Percentiles rank a stretch among this genome's conserved stretches.
phyloP scores from a whole-genome alignment of 805 yeast species.

The Debaryomyces prosopidis region DNA sequence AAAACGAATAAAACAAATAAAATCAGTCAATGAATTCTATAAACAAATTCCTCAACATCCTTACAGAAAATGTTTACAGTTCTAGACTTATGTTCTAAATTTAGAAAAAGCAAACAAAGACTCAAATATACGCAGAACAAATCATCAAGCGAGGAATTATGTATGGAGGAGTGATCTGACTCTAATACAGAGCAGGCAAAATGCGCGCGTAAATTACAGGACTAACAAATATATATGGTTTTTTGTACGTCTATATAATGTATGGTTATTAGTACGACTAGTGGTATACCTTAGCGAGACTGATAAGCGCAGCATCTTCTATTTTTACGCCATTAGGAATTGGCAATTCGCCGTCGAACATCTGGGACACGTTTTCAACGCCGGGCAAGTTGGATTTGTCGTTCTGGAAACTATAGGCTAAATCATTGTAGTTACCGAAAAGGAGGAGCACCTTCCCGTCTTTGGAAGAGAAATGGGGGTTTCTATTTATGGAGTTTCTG shows the following conservation, averaged over 20 bases:
- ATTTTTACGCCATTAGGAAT: slow-evolving; percentile 59
- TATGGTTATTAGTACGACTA: too few species aligned
- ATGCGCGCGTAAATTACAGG: neutral
- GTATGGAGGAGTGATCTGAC: too few species aligned
- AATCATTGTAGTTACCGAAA: slow-evolving; percentile 62
- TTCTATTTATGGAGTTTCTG: slow-evolving; percentile 9
- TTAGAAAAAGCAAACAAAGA: neutral
- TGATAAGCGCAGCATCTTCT: slow-evolving; percentile 71
- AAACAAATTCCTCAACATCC: neutral
- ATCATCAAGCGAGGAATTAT: neutral
- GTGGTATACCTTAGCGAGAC: slow-evolving; percentile 39
- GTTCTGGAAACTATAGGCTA: slow-evolving; percentile 50
- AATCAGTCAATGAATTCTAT: slow-evolving; percentile 1
- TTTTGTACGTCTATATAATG: too few species aligned
- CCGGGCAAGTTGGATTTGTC: slow-evolving; percentile 54
- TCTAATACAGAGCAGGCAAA: too few species aligned
- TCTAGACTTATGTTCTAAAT: neutral
- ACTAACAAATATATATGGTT: neutral
- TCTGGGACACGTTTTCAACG: slow-evolving; percentile 53
- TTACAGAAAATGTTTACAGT: neutral
- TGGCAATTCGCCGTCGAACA: slow-evolving; percentile 65
- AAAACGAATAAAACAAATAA: slow-evolving; percentile 1
- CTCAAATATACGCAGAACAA: neutral
- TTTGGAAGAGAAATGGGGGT: neutral
- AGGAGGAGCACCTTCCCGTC: slow-evolving; percentile 49